phyloP scores from a whole-genome alignment of 495 filamentous ascomycete genomes.

The Aspergillus conjunctus region DNA sequence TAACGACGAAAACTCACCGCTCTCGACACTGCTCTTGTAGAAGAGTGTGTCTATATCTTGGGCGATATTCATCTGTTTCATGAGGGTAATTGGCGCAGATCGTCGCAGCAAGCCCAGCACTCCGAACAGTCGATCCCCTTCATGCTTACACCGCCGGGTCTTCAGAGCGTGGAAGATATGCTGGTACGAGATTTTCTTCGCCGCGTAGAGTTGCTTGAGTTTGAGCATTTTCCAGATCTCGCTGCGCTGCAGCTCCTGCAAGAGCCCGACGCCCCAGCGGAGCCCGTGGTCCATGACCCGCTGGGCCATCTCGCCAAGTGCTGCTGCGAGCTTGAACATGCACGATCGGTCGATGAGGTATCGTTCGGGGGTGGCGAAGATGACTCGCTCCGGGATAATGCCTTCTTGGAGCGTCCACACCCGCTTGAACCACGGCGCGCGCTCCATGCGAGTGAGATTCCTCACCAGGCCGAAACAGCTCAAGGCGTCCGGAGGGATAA shows the following conservation, averaged over 20 bases:
- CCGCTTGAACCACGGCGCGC: slow-evolving; percentile 5
- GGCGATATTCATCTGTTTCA: not conserved
- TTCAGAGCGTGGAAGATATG: not conserved
- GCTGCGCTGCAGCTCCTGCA: slow-evolving; percentile 1
- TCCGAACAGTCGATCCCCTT: not conserved
- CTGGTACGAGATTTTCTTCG: not conserved
- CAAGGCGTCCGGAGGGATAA: not conserved
- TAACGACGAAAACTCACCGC: not conserved
- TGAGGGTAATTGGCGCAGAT: not conserved
- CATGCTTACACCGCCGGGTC: not conserved
- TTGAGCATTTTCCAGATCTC: slow-evolving; percentile 1
- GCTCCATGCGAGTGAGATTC: slow-evolving; percentile 5
- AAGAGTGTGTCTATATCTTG: not conserved
- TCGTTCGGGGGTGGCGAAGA: slow-evolving; percentile 4
- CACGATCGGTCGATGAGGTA: slow-evolving; percentile 1
- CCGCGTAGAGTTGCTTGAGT: not conserved
- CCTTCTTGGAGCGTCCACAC: slow-evolving; percentile 9
- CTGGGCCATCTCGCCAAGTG: not conserved
- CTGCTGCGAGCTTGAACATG: not conserved
- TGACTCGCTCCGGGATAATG: not conserved
- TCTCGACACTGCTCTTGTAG: not conserved
- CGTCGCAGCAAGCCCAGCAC: not conserved
- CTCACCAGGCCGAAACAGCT: not conserved
- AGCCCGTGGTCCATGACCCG: not conserved
- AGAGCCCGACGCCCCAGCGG: not conserved